Conservation (phyloP, 352 stramenopile genomes). For the Blastocystis sp. region DNA sequence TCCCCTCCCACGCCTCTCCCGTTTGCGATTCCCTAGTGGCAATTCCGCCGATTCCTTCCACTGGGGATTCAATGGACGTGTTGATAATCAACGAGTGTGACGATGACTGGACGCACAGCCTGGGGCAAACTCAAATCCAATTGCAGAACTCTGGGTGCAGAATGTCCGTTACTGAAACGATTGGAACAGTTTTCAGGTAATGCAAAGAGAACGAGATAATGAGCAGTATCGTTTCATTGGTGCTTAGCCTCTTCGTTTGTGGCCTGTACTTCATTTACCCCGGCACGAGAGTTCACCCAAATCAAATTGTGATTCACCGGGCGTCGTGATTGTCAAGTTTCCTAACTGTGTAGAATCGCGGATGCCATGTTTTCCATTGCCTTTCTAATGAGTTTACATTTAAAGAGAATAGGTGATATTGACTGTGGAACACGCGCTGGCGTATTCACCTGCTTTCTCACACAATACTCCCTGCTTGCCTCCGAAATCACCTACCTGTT, state of each 20-base stretch:
- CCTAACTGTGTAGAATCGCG: slow-evolving; percentile 11
- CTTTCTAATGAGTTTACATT: slow-evolving; percentile 40
- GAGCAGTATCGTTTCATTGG: slow-evolving; percentile 42
- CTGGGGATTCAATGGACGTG: no score
- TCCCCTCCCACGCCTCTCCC: no score
- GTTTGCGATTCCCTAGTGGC: no score
- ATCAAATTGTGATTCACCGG: slow-evolving; percentile 71
- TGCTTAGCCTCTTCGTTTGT: slow-evolving; percentile 39
- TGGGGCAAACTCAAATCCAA: no score
- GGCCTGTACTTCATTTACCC: slow-evolving; percentile 41
- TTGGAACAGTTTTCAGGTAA: slow-evolving; percentile 36
- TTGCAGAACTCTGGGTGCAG: no score
- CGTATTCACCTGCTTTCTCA: slow-evolving; percentile 15
- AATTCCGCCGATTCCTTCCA: no score
- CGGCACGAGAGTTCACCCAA: slow-evolving; percentile 52
- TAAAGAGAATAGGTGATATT: slow-evolving; percentile 32
- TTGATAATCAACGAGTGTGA: neutral
- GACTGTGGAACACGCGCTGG: neutral
- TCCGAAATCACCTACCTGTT: slow-evolving; percentile 57
- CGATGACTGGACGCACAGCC: neutral
- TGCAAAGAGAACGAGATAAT: neutral
- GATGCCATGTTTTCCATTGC: slow-evolving; percentile 17
- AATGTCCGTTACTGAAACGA: slow-evolving; percentile 32
- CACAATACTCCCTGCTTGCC: slow-evolving; percentile 56
- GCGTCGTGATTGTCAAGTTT: neutral